Percentiles rank a stretch among this genome's conserved stretches.
phyloP scores from a whole-genome alignment of 1,284 basidiomycete genomes.

The Fomes fomentarius region DNA sequence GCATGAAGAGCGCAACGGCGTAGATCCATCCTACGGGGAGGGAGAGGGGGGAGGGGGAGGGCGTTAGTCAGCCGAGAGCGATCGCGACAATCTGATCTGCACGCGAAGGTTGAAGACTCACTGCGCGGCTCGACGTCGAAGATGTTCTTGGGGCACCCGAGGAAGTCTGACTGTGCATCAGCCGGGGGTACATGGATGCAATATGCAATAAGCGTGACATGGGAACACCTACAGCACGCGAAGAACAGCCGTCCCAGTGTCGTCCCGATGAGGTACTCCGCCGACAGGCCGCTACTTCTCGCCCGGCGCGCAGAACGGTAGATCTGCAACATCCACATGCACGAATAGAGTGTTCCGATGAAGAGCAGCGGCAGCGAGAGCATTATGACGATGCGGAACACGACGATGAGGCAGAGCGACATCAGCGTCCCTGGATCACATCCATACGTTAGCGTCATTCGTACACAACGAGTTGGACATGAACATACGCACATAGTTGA shows the following conservation, averaged over 20 bases:
- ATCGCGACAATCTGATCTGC: conserved; percentile 1
- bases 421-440: conserved; percentile 59
- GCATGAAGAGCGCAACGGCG: conserved; percentile 62
- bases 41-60: background rate
- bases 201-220: no score
- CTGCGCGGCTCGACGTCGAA: conserved; percentile 75
- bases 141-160: conserved; percentile 84
- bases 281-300: conserved; percentile 67
- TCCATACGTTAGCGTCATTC: background rate
- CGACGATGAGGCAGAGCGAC: conserved; percentile 67
- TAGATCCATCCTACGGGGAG: conserved; percentile 40
- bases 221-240: conserved; percentile 66
- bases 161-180: conserved; percentile 60
- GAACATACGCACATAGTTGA: conserved; percentile 69
- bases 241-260: conserved; percentile 73
- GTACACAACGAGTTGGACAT: no score
- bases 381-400: conserved; percentile 75
- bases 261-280: conserved; percentile 79
- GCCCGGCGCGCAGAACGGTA: conserved; percentile 75
- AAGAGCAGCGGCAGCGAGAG: conserved; percentile 74
- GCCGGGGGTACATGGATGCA: no score
- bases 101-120: conserved; percentile 39
- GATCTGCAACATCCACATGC: conserved; percentile 86
- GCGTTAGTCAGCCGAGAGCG: no score
- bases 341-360: conserved; percentile 73